Base-by-base conservation (phyloP, 805 yeast genomes). In the Candida easanensis region DNA sequence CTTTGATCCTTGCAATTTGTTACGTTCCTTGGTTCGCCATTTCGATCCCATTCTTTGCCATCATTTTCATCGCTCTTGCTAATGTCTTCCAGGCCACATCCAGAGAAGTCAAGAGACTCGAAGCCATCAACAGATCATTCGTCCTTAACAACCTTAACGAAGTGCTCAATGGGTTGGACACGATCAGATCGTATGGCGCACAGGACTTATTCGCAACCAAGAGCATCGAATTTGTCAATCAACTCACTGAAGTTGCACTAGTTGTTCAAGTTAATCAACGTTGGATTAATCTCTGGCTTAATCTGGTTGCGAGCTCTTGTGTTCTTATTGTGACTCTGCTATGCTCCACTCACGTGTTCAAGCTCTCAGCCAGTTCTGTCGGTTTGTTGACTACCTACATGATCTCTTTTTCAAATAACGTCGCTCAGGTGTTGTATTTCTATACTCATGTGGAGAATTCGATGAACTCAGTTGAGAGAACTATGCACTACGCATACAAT, bases 21-120 rank as follows among this genome's bases (percentile, higher is more conserved):
- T 84, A 83, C 55, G 67, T 85, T 36, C 91, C 93, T 1, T 87
- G 83, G 79, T 76, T 82, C 56, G 86, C 87, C 2, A 69, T 83
- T 47, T 79, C 82, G 3, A 57, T 82, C 22, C 82, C 86, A 6
- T 22, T 77, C 35, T 58, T 82, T 38, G 56, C 63, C 2, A 45
- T 66, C 14, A 46, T 76, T 14, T 76, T 74, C 50, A 46, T 74
- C 18, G 51, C 62, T 2, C 56, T 77, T 33, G 68, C 80, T 3
- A 67, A 70, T 39, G 79, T 66, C 56, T 87, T 82, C 57, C 83
- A 84, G 53, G 81, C 85, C 1, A 73, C 88, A 0, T 77, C 87
- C 1, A 67, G 91, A 52, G 95, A 87, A 56, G 70, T 85, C 43
- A 87, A 86, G 60, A 75, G 95, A 50, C 64, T 86, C 43, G 93